These are phyloP conservation scores for Trichoderma atroviride DNA, from an alignment of 2,329 filamentous ascomycete genomes.

Conservation along the genomic window DNA sequence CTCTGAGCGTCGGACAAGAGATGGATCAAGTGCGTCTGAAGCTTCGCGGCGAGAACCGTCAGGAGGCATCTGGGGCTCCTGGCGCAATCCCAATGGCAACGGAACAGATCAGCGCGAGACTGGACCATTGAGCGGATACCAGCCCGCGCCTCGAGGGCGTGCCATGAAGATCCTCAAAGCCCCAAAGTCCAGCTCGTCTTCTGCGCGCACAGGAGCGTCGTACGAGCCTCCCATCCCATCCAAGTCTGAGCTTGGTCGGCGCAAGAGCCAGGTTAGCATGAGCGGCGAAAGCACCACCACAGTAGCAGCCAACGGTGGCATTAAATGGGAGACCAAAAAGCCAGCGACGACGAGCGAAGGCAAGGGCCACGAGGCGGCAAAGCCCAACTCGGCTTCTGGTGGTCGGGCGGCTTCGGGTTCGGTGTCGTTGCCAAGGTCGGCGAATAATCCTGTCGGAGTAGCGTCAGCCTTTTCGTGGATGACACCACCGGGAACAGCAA, in stretches of 20 bases:
- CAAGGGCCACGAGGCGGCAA: neutral
- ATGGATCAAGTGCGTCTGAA: constrained; percentile 36
- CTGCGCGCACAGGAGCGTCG: constrained; percentile 52
- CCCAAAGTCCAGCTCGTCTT: constrained; percentile 63
- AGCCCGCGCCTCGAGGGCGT: constrained; percentile 65
- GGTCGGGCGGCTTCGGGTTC: constrained; percentile 38
- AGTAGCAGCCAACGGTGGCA: constrained; percentile 32
- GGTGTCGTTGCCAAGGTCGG: constrained; percentile 55
- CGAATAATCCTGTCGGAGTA: constrained; percentile 81
- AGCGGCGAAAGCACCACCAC: constrained; percentile 33
- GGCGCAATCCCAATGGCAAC: constrained; percentile 61
- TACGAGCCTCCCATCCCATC: constrained; percentile 54
- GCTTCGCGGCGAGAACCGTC: constrained; percentile 49
- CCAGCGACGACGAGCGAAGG: neutral
- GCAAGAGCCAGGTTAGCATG: constrained; percentile 54
- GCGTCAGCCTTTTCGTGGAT: constrained; percentile 95
- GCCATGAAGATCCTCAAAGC: constrained; percentile 92
- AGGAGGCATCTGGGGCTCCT: constrained; percentile 69
- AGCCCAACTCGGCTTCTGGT: constrained; percentile 9
- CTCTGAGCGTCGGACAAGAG: constrained; percentile 35
- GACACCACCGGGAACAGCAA: constrained; percentile 51
- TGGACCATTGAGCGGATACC: constrained; percentile 65
- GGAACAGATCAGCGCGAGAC: constrained; percentile 58
- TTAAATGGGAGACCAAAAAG: constrained; percentile 60
- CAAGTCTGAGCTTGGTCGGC: constrained; percentile 54